Evolutionary conservation across 345 rosid genomes (phyloP).

Genomic region (Gossypium rotundifolium): DNA sequence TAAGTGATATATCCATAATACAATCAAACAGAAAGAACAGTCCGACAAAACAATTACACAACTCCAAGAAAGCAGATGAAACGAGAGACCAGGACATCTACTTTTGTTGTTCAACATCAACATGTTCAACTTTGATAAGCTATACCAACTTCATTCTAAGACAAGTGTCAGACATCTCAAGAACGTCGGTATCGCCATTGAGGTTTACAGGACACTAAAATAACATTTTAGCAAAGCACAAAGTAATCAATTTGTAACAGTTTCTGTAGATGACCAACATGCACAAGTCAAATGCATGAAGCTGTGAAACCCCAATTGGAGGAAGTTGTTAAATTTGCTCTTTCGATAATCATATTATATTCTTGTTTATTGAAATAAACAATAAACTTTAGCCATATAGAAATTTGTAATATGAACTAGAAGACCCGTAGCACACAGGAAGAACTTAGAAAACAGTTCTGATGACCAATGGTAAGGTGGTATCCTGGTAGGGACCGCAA

Average conservation of each 20-base stretch:
- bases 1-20: background rate
- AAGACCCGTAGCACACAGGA: background rate
- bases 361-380: slow-evolving; percentile 2
- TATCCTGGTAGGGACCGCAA: slow-evolving; percentile 5
- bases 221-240: background rate
- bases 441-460: background rate
- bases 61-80: background rate
- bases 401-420: background rate
- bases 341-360: slow-evolving; percentile 9
- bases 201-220: background rate
- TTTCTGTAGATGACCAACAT: background rate
- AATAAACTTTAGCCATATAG: background rate
- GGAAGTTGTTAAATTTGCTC: background rate
- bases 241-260: slow-evolving; percentile 4
- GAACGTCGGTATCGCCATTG: background rate
- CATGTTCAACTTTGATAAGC: background rate
- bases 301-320: background rate
- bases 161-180: background rate
- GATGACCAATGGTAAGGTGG: background rate
- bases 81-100: background rate
- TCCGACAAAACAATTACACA: background rate
- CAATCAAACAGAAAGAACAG: background rate
- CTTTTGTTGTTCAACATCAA: background rate
- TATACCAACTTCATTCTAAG: background rate
- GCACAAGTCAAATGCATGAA: slow-evolving; percentile 3